These are phyloP conservation scores for Podospora conica DNA, from an alignment of 495 filamentous ascomycete genomes.

Conservation along the genomic window DNA sequence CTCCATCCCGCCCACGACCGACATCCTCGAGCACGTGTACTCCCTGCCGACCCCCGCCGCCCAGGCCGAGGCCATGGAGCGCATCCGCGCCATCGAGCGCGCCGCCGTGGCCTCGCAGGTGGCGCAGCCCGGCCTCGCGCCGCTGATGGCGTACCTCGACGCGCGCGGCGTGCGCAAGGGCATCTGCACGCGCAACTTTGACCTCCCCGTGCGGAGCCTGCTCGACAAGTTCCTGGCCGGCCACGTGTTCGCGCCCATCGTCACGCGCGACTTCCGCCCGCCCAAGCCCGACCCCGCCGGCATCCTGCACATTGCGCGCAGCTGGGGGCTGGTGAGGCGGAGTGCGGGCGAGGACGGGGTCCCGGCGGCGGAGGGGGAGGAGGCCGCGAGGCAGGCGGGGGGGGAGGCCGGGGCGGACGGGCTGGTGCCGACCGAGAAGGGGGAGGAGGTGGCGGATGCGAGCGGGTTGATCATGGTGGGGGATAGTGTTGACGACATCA, in stretches of 20 bases:
- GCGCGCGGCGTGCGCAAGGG: constrained; percentile 59
- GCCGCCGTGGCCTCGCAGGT: constrained; percentile 70
- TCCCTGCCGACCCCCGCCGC: constrained; percentile 53
- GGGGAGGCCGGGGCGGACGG: constrained; percentile 15
- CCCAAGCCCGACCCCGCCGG: constrained; percentile 89
- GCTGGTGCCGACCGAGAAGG: constrained; percentile 12
- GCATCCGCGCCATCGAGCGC: constrained; percentile 73
- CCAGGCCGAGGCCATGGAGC: constrained; percentile 58
- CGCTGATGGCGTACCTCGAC: constrained; percentile 77
- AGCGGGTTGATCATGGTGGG: constrained; percentile 58
- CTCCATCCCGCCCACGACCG: constrained; percentile 59
- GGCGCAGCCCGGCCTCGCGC: constrained; percentile 68
- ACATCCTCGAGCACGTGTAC: constrained; percentile 87
- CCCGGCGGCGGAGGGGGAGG: constrained; percentile 18
- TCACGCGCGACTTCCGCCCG: constrained; percentile 76
- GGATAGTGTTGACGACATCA: constrained; percentile 92
- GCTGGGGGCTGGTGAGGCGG: constrained; percentile 58
- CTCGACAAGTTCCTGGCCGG: constrained; percentile 64
- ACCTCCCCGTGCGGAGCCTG: constrained; percentile 60
- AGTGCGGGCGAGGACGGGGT: constrained; percentile 39
- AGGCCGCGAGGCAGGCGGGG: constrained; percentile 7
- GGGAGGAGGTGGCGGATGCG: constrained; percentile 39
- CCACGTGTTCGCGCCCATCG: constrained; percentile 68
- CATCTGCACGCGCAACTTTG: constrained; percentile 94
- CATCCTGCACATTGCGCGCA: constrained; percentile 71